Evolutionary conservation across 129 eudicot genomes (phyloP).

Genomic region (Tagetes patula): DNA sequence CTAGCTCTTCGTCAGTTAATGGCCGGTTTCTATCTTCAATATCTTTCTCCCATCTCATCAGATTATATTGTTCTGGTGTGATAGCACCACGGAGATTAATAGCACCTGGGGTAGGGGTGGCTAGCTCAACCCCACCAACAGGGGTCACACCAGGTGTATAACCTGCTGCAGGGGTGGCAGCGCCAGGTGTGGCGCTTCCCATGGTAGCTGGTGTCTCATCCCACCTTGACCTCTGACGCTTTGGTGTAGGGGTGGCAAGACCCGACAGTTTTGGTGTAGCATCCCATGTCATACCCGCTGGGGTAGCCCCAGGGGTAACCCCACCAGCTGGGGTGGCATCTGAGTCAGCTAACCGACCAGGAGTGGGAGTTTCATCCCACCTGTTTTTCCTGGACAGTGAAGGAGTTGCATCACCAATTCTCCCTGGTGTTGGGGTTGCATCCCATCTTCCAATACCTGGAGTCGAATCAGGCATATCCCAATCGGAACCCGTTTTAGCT

Average conservation of each 20-base stretch:
- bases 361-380: constrained; percentile 99
- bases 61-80: constrained; percentile 90
- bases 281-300: constrained; percentile 99
- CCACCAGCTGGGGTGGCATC: constrained; percentile 96
- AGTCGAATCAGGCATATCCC: constrained; percentile 97
- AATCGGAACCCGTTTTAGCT: constrained; percentile 69
- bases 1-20: constrained; percentile 86
- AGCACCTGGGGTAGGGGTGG: constrained; percentile 90
- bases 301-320: constrained; percentile 96
- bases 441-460: constrained; percentile 99
- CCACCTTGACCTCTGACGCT: constrained; percentile 96
- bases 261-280: constrained; percentile 91
- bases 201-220: constrained; percentile 96
- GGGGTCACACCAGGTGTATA: constrained; percentile 96
- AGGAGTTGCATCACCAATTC: constrained; percentile 91
- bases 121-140: constrained; percentile 82
- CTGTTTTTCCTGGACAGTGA: constrained; percentile 72
- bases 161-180: constrained; percentile 80
- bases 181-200: constrained; percentile 93
- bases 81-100: constrained; percentile 65
- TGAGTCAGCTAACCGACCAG: constrained; percentile 78
- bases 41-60: constrained; percentile 92
- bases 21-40: constrained; percentile 95
- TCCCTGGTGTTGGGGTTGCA: constrained; percentile 95
- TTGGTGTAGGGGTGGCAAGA: constrained; percentile 90